These are phyloP conservation scores for Casuarina equisetifolia DNA, from an alignment of 306 rosid genomes.

Conservation along the genomic window DNA sequence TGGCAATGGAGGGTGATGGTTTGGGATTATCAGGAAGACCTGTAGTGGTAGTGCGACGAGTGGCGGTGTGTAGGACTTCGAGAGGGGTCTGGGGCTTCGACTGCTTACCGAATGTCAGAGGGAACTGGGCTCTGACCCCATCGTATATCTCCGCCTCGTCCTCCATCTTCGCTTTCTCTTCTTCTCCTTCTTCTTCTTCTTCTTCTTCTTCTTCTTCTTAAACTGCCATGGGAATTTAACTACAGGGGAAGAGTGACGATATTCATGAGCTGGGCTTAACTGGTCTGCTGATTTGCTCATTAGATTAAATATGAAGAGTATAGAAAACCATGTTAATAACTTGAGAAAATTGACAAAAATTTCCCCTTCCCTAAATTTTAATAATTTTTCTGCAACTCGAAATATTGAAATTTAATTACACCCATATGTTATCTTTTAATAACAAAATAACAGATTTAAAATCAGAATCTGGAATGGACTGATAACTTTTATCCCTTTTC, in stretches of 20 bases:
- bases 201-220: not conserved
- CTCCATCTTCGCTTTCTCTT: slow-evolving; percentile 33
- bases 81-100: slow-evolving; percentile 77
- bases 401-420: no score
- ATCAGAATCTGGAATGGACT: no score
- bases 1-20: slow-evolving; percentile 22
- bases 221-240: not conserved
- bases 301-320: no score
- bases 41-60: slow-evolving; percentile 53
- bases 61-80: slow-evolving; percentile 78
- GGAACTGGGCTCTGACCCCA: slow-evolving; percentile 75
- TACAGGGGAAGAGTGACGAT: not conserved
- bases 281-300: no score
- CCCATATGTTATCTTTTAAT: no score
- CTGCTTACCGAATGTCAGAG: slow-evolving; percentile 84
- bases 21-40: slow-evolving; percentile 22
- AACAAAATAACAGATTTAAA: no score
- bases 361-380: no score
- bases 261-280: not conserved
- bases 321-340: no score
- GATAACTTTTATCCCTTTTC: no score
- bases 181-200: not conserved
- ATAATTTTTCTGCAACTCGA: no score
- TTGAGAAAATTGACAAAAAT: no score
- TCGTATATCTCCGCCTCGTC: slow-evolving; percentile 78